Conservation (phyloP, 495 filamentous ascomycete species). For the Penicillium herquei region DNA sequence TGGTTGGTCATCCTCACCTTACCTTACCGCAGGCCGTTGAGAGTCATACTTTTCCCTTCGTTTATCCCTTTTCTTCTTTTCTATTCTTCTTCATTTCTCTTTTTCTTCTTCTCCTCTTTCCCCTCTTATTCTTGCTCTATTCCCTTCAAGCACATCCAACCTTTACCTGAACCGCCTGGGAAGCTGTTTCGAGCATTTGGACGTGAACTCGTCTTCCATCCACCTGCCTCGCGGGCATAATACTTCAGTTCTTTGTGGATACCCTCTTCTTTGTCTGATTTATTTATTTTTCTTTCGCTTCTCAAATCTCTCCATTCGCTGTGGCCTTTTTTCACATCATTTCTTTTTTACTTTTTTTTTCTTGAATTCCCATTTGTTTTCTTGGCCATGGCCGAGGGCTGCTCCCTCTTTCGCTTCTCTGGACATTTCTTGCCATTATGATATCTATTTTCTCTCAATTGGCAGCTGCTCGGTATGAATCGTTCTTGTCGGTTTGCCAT, state of each 20-base stretch:
- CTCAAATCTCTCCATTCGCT: not conserved
- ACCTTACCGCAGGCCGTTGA: not conserved
- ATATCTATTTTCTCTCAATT: conserved; percentile 8
- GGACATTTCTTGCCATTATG: conserved; percentile 15
- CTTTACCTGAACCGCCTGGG: conserved; percentile 26
- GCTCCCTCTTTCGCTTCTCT: conserved; percentile 18
- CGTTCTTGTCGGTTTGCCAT: conserved; percentile 8
- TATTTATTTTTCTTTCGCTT: conserved; percentile 2
- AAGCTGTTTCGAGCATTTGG: conserved; percentile 25
- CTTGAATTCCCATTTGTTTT: not conserved
- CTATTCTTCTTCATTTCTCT: not conserved
- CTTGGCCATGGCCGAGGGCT: conserved; percentile 14
- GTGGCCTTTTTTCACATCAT: conserved; percentile 11
- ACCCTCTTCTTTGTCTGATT: conserved; percentile 21
- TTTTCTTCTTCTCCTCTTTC: conserved; percentile 9
- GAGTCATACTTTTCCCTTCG: too few relatives aligned
- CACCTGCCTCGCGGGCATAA: conserved; percentile 23
- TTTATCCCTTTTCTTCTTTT: too few relatives aligned
- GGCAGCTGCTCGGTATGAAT: conserved; percentile 12
- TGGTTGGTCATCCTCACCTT: not conserved
- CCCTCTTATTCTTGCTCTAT: conserved; percentile 10
- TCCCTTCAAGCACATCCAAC: conserved; percentile 5
- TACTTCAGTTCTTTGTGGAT: conserved; percentile 30
- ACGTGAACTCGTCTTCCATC: conserved; percentile 3
- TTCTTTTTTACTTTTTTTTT: not conserved